Conservation (phyloP, 345 rosid species). For the Fremontodendron californicum region DNA sequence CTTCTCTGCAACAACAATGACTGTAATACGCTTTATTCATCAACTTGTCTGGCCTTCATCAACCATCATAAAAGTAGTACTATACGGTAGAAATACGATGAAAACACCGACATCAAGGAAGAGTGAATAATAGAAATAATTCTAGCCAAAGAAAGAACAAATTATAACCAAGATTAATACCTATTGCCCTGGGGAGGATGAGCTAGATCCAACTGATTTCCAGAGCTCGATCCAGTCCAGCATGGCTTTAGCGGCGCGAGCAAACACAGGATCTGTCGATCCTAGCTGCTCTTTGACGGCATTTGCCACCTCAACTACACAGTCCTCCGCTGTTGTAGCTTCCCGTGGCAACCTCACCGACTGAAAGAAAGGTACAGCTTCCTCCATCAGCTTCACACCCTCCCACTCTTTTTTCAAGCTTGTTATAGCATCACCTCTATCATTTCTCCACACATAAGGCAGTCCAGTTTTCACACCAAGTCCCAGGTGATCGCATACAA, state of each 20-base stretch:
- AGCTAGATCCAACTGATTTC: slow-evolving; percentile 52
- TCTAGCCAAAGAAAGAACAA: not conserved
- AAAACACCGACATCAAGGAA: not conserved
- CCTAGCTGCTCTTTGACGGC: slow-evolving; percentile 64
- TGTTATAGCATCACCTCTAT: slow-evolving; percentile 69
- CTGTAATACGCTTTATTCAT: not conserved
- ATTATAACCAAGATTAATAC: not conserved
- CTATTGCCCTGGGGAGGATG: slow-evolving; percentile 16
- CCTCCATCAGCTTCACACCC: slow-evolving; percentile 94
- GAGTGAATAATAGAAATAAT: not conserved
- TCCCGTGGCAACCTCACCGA: slow-evolving; percentile 48
- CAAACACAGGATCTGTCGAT: slow-evolving; percentile 51
- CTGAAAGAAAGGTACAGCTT: slow-evolving; percentile 78
- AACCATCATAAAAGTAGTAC: not conserved
- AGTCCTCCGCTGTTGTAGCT: slow-evolving; percentile 60
- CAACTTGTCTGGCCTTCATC: not conserved
- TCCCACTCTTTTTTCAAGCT: slow-evolving; percentile 96
- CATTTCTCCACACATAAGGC: slow-evolving; percentile 93
- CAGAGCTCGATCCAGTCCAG: slow-evolving; percentile 69
- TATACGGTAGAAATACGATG: not conserved
- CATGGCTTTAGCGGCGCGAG: slow-evolving; percentile 71
- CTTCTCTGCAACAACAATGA: not conserved
- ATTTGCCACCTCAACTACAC: slow-evolving; percentile 64
- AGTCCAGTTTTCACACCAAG: slow-evolving; percentile 80
- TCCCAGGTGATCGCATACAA: slow-evolving; percentile 71